phyloP scores from a whole-genome alignment of 352 stramenopile species.

The Globisporangium cylindrosporum region DNA sequence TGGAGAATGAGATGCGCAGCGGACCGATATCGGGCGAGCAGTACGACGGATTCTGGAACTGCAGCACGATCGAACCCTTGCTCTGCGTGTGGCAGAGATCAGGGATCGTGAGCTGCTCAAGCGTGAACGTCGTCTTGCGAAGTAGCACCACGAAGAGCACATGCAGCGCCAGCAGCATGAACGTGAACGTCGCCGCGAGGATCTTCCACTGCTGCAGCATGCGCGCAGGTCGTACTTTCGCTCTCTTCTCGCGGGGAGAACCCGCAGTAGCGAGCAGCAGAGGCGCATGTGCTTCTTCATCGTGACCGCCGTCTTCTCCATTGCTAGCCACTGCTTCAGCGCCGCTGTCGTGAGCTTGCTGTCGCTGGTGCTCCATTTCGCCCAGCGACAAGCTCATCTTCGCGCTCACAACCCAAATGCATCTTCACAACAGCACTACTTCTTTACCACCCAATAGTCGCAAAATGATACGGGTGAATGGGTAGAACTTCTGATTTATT shows the following conservation, averaged over 20 bases:
- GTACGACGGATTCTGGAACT: conserved; percentile 77
- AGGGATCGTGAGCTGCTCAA: conserved; percentile 60
- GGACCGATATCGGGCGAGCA: conserved; percentile 60
- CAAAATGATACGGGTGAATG: no score
- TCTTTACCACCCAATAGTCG: no score
- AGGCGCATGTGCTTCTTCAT: not conserved
- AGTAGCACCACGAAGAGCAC: conserved; percentile 63
- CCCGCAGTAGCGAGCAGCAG: not conserved
- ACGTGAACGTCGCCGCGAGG: conserved; percentile 21
- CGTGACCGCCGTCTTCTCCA: not conserved
- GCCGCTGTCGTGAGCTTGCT: not conserved
- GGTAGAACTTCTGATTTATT: no score
- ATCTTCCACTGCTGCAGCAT: conserved; percentile 17
- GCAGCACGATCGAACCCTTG: conserved; percentile 45
- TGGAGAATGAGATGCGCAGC: conserved; percentile 50
- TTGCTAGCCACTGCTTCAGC: not conserved
- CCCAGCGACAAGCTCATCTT: not conserved
- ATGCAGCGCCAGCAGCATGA: conserved; percentile 44
- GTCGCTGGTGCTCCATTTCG: not conserved
- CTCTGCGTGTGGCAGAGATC: conserved; percentile 65
- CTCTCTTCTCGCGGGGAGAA: not conserved
- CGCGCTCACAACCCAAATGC: no score
- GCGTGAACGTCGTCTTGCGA: conserved; percentile 50
- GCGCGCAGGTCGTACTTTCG: not conserved
- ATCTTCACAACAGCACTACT: no score